These are phyloP conservation scores for Nakazawaea wickerhamii DNA, from an alignment of 805 yeast genomes.

Conservation along the genomic window DNA sequence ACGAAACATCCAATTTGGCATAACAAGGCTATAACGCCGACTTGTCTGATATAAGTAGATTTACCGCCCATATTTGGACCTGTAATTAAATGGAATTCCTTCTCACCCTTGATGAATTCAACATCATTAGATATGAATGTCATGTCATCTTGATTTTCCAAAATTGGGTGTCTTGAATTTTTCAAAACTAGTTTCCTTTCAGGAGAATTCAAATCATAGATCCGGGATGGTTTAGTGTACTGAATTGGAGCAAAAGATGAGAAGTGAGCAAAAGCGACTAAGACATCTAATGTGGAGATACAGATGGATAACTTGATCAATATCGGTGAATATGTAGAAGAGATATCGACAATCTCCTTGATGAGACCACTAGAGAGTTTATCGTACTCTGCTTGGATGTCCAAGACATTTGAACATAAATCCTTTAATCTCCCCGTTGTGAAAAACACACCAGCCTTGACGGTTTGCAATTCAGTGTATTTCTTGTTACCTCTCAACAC, in stretches of 20 bases:
- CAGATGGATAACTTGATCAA: constrained; percentile 60
- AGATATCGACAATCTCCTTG: constrained; percentile 73
- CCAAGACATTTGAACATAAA: constrained; percentile 53
- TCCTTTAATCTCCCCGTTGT: constrained; percentile 63
- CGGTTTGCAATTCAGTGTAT: constrained; percentile 80
- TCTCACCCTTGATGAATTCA: constrained; percentile 44
- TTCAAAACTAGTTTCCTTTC: constrained; percentile 47
- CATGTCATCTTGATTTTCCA: constrained; percentile 88
- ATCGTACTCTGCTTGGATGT: constrained; percentile 62
- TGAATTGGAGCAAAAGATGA: constrained; percentile 79
- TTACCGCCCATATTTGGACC: constrained; percentile 99
- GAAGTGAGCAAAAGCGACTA: constrained; percentile 80
- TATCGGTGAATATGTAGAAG: constrained; percentile 76
- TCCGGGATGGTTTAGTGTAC: constrained; percentile 69
- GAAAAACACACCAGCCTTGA: constrained; percentile 92
- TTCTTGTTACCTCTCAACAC: constrained; percentile 59
- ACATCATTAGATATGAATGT: constrained; percentile 91
- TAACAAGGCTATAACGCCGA: constrained; percentile 82
- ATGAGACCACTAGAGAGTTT: constrained; percentile 73
- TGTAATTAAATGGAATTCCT: constrained; percentile 79
- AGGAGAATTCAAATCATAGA: constrained; percentile 39
- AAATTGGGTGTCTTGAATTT: constrained; percentile 91
- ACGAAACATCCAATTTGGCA: constrained; percentile 88
- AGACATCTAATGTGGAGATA: constrained; percentile 76
- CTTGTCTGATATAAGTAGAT: constrained; percentile 85